phyloP scores from a whole-genome alignment of 169 alveolate species.

The Sarcocystis neurona region DNA sequence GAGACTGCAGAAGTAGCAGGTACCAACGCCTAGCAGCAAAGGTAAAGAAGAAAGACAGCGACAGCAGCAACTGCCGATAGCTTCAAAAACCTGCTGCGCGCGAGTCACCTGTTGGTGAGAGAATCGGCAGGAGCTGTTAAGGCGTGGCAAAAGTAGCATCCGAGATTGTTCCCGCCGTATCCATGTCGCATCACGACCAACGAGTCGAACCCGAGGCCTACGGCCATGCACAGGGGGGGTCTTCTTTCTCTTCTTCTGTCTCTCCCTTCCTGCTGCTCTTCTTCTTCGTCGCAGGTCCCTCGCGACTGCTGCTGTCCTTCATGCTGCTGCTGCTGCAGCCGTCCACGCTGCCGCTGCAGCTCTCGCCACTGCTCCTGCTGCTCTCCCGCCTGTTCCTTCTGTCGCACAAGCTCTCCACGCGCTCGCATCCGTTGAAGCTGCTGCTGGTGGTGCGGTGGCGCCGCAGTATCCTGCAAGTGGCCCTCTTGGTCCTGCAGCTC shows the following conservation, averaged over 20 bases:
- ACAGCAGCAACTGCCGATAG: too few relatives aligned
- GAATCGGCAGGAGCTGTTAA: slow-evolving; percentile 92
- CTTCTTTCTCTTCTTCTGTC: background rate
- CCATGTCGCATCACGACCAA: slow-evolving; percentile 88
- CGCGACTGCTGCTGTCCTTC: too few relatives aligned
- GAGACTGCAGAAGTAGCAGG: too few relatives aligned
- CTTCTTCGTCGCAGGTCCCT: too few relatives aligned
- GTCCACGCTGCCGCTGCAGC: background rate
- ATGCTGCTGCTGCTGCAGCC: too few relatives aligned
- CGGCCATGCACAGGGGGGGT: slow-evolving; percentile 84
- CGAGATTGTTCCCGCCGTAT: slow-evolving; percentile 75
- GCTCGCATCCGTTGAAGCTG: too few relatives aligned
- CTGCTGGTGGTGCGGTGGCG: too few relatives aligned
- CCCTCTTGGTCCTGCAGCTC: too few relatives aligned
- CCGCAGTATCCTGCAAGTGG: too few relatives aligned
- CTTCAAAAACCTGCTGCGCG: too few relatives aligned
- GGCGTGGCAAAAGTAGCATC: slow-evolving; percentile 94
- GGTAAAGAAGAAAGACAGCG: too few relatives aligned
- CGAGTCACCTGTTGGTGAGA: slow-evolving; percentile 75
- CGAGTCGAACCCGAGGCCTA: slow-evolving; percentile 94
- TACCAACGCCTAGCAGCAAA: background rate
- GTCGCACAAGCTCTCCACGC: background rate
- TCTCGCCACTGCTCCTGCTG: background rate
- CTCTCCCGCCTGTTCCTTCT: background rate
- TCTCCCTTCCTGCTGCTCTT: too few relatives aligned